phyloP scores from a whole-genome alignment of 148 eudicot species.

The Beta vulgaris region DNA sequence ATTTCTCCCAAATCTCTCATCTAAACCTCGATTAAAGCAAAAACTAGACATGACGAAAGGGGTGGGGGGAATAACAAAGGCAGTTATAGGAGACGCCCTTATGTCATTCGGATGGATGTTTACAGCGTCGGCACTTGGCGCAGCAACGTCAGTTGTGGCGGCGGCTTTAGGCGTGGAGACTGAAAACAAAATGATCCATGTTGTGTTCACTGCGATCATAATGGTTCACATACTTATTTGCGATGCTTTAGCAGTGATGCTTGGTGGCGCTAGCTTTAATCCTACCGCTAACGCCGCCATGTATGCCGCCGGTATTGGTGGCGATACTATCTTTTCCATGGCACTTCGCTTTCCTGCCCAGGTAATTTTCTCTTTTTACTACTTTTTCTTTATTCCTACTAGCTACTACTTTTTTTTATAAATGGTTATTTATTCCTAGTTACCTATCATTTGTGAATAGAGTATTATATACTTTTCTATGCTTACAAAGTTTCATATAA shows the following conservation, averaged over 20 bases:
- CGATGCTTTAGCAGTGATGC: slow-evolving; percentile 19
- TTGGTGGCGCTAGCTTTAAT: slow-evolving; percentile 47
- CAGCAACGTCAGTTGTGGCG: slow-evolving; percentile 12
- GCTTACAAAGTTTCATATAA: too few species aligned
- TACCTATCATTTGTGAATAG: too few species aligned
- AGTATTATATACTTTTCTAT: too few species aligned
- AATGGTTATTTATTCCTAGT: too few species aligned
- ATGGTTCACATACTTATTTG: slow-evolving; percentile 24
- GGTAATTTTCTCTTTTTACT: slow-evolving; percentile 15
- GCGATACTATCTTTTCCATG: slow-evolving; percentile 35
- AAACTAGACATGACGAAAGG: not conserved
- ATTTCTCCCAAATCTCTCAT: too few species aligned
- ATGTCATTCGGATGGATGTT: slow-evolving; percentile 27
- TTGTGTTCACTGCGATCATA: slow-evolving; percentile 10
- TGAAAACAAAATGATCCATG: slow-evolving; percentile 10
- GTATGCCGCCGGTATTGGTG: slow-evolving; percentile 35
- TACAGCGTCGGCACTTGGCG: slow-evolving; percentile 26
- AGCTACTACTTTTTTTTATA: too few species aligned
- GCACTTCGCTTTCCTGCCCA: slow-evolving; percentile 38
- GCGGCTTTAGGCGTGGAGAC: slow-evolving; percentile 15
- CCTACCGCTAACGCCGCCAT: slow-evolving; percentile 38
- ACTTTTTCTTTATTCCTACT: too few species aligned
- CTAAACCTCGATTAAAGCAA: too few species aligned
- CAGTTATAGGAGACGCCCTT: slow-evolving; percentile 18
- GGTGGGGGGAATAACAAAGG: not conserved